These are phyloP conservation scores for Metroxylon sagu DNA, from an alignment of 176 grass and related monocot species.

Conservation along the genomic window DNA sequence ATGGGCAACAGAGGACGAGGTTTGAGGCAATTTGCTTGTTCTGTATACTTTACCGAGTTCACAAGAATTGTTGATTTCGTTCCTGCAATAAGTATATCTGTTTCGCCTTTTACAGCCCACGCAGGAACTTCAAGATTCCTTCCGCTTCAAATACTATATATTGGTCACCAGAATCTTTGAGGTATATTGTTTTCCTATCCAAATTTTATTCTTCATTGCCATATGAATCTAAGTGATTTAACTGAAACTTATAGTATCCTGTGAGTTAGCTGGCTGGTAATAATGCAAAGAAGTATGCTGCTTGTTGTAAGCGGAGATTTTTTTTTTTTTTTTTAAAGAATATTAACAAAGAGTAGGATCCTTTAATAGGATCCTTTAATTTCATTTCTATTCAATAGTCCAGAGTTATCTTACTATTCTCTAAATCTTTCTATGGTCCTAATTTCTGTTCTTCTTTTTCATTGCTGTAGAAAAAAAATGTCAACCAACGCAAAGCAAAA, in stretches of 20 bases:
- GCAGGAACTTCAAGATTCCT: conserved; percentile 68
- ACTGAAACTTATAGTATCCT: too few relatives aligned
- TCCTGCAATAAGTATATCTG: neutral
- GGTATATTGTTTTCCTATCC: conserved; percentile 25
- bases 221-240: too few relatives aligned
- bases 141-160: conserved; percentile 73
- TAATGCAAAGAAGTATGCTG: too few relatives aligned
- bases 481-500: conserved; percentile 34
- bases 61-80: neutral
- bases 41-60: neutral
- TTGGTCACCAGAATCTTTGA: conserved; percentile 59
- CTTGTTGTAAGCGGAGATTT: too few relatives aligned
- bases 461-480: conserved; percentile 29
- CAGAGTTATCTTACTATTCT: neutral
- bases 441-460: neutral
- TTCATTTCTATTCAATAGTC: too few relatives aligned
- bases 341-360: too few relatives aligned
- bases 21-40: conserved; percentile 1
- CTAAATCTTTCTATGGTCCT: neutral
- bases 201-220: neutral
- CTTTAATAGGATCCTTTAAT: too few relatives aligned
- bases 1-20: conserved; percentile 98
- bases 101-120: conserved; percentile 43
- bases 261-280: too few relatives aligned
- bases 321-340: too few relatives aligned